phyloP scores from a whole-genome alignment of 2,329 filamentous ascomycete genomes.

The Calonectria pseudoreteaudii region DNA sequence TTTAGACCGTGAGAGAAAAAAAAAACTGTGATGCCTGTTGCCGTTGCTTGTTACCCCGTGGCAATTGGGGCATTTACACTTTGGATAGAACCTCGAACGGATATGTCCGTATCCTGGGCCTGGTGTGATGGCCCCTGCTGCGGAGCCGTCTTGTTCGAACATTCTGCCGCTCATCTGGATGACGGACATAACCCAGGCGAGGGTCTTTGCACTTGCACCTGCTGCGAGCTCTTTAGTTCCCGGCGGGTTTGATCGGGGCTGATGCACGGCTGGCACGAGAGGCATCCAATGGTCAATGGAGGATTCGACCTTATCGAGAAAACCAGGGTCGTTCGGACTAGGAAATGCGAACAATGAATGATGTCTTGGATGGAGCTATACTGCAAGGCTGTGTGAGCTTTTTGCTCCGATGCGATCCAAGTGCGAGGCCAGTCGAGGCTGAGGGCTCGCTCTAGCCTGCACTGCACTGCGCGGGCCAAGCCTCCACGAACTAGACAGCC shows the following conservation, averaged over 20 bases:
- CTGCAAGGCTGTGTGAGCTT: slow-evolving; percentile 40
- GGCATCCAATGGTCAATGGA: slow-evolving; percentile 41
- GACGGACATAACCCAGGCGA: slow-evolving; percentile 15
- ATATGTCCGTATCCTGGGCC: neutral
- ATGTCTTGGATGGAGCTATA: slow-evolving; percentile 4
- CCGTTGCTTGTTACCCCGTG: neutral
- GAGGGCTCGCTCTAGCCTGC: slow-evolving; percentile 17
- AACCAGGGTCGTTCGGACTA: neutral
- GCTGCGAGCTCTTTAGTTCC: slow-evolving; percentile 37
- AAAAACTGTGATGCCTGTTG: neutral
- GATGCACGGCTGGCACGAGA: slow-evolving; percentile 27
- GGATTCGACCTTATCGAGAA: slow-evolving; percentile 12
- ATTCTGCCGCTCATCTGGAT: slow-evolving; percentile 9
- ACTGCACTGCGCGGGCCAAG: slow-evolving; percentile 35
- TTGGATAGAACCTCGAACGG: neutral
- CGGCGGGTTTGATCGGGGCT: slow-evolving; percentile 33
- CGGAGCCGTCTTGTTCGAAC: neutral
- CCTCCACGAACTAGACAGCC: slow-evolving; percentile 34
- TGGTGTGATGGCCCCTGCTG: neutral
- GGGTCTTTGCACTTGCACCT: slow-evolving; percentile 3
- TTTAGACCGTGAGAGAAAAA: neutral
- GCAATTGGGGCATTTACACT: neutral
- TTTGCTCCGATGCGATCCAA: slow-evolving; percentile 14
- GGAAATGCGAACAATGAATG: slow-evolving; percentile 8
- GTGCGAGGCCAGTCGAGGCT: slow-evolving; percentile 35